Evolutionary conservation across 305 asterid genomes (phyloP).

Genomic region (Fraxinus albicans): DNA sequence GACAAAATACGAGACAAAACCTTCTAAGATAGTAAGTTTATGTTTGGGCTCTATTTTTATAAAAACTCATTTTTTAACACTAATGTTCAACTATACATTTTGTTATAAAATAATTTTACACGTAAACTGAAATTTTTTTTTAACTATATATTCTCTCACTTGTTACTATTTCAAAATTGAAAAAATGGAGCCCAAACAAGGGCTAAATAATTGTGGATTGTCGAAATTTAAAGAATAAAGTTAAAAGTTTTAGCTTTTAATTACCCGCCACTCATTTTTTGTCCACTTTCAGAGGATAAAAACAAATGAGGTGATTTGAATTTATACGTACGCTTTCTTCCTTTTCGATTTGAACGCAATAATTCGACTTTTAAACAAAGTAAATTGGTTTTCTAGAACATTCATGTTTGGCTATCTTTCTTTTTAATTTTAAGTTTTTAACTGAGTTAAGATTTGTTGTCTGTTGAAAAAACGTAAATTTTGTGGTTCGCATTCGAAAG

Average conservation of each 20-base stretch:
- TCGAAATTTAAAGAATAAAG: neutral
- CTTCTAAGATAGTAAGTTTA: neutral
- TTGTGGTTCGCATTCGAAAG: neutral
- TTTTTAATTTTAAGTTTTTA: neutral
- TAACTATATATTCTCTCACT: too few species aligned
- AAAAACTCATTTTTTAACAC: too few species aligned
- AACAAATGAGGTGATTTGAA: neutral
- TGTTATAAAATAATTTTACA: too few species aligned
- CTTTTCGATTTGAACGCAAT: neutral
- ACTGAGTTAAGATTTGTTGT: neutral
- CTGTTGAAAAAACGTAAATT: neutral
- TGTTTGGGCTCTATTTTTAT: too few species aligned
- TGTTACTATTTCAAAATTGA: too few species aligned
- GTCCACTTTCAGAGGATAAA: neutral
- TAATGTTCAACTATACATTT: too few species aligned
- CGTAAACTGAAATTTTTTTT: too few species aligned
- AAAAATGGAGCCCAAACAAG: too few species aligned
- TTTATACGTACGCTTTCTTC: neutral
- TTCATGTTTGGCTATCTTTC: neutral
- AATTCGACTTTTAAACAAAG: neutral
- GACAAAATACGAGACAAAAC: neutral
- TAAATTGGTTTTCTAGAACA: neutral
- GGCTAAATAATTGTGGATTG: neutral
- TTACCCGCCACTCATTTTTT: neutral
- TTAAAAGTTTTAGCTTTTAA: neutral